Evolutionary conservation across 116 monocot species (phyloP).

Genomic region (Dioscorea cayenensis): DNA sequence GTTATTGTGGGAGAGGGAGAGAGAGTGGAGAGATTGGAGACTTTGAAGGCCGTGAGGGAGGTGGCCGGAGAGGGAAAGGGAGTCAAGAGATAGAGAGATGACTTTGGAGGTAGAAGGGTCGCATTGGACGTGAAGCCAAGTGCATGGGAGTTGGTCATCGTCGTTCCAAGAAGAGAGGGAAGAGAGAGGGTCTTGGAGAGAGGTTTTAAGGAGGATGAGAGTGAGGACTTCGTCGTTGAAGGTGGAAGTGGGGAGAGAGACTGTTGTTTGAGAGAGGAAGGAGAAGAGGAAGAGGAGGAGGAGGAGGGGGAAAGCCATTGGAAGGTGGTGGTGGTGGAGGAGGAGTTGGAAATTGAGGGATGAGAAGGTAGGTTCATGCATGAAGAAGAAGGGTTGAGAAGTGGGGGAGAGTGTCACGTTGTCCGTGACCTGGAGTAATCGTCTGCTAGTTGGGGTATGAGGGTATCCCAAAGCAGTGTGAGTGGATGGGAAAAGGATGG

Average conservation of each 20-base stretch:
- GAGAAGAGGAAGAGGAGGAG: neutral
- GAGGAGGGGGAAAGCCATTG: neutral
- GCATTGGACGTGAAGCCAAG: slow-evolving; percentile 50
- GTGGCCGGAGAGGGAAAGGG: slow-evolving; percentile 46
- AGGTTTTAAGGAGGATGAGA: slow-evolving; percentile 65
- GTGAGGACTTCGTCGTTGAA: slow-evolving; percentile 61
- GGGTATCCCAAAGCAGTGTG: too few species aligned
- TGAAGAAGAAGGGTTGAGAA: neutral
- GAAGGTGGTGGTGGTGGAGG: neutral
- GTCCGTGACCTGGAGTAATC: too few species aligned
- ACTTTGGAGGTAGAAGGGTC: slow-evolving; percentile 22
- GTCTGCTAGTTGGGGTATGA: too few species aligned
- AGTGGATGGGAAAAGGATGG: too few species aligned
- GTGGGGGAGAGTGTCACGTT: neutral
- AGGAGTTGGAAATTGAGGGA: neutral
- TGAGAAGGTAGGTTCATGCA: neutral
- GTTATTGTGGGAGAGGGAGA: slow-evolving; percentile 32
- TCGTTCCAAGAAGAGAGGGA: slow-evolving; percentile 51
- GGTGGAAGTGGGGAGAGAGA: slow-evolving; percentile 1
- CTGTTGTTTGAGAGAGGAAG: neutral
- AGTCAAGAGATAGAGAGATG: slow-evolving; percentile 23
- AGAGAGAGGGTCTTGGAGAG: slow-evolving; percentile 32
- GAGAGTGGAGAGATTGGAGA: slow-evolving; percentile 9
- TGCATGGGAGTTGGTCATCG: slow-evolving; percentile 40
- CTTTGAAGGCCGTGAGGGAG: slow-evolving; percentile 30